A percentile compares a stretch with the other conserved stretches of the same genome.
Conservation (phyloP, 768 basidiomycete species). For the Terana coerulea region DNA sequence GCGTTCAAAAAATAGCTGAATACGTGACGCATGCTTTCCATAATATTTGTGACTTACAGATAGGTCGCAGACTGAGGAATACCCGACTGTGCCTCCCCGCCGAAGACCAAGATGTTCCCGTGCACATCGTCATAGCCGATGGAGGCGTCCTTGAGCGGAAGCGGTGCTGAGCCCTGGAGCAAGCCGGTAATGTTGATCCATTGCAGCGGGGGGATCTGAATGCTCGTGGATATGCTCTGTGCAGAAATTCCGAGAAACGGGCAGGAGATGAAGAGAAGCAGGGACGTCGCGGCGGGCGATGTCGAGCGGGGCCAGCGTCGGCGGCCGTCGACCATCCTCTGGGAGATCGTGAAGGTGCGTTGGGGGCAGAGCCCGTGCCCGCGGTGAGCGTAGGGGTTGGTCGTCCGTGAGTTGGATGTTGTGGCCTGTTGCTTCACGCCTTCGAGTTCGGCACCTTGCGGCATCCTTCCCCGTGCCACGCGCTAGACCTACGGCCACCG, state of each 20-base stretch:
- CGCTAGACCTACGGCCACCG: no score
- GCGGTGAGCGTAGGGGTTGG: constrained; percentile 18
- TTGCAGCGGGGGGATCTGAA: constrained; percentile 61
- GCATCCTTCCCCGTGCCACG: constrained; percentile 7
- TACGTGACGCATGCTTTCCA: neutral
- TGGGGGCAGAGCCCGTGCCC: constrained; percentile 24
- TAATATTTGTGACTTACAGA: constrained; percentile 43
- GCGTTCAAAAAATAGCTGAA: neutral
- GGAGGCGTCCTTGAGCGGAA: constrained; percentile 65
- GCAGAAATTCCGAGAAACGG: constrained; percentile 26
- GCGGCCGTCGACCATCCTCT: constrained; percentile 13
- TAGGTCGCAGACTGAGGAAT: constrained; percentile 62
- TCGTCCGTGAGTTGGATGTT: constrained; percentile 6
- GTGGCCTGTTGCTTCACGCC: neutral
- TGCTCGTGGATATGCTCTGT: constrained; percentile 49
- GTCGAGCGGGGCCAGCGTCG: constrained; percentile 4
- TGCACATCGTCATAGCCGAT: constrained; percentile 53
- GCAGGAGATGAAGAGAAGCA: constrained; percentile 25
- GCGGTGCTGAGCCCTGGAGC: constrained; percentile 53
- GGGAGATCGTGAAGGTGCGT: neutral
- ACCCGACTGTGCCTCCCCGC: constrained; percentile 67
- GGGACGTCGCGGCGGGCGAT: constrained; percentile 16
- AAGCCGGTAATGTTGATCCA: constrained; percentile 65
- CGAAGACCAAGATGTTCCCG: constrained; percentile 66
- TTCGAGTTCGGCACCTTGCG: constrained; percentile 7